Evolutionary conservation across 768 basidiomycete species (phyloP), one percentile per base, ranked within the genome.

Genomic region (Phanerochaete sordida): DNA sequence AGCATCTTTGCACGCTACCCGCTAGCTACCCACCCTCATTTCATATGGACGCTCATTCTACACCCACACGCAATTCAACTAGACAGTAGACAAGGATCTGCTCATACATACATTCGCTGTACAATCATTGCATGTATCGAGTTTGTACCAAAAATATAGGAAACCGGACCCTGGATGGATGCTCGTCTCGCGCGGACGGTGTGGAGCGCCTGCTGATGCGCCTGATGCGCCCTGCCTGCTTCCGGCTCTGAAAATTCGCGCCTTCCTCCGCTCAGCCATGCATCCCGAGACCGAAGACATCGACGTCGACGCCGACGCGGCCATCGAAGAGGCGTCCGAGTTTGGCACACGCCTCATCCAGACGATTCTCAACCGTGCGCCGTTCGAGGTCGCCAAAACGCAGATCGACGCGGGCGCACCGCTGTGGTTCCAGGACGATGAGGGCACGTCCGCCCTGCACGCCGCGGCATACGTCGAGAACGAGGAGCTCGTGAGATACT

Each of bases 341-440:
- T 77, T 86, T 1, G 90, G 90, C 13, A 81, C 83, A 54, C 75
- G 75, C 1, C 78, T 92, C 60, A 82, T 91, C 61, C 61, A 77
- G 35, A 76, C 80, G 23, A 85, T 92, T 61, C 74, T 91, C 15
- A 76, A 77, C 46, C 69, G 76, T 56, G 70, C 81, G 26, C 74
- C 83, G 11, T 47, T 72, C 48, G 75, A 78, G 19, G 72, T 70
- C 16, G 75, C 90, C 56, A 76, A 78, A 62, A 69, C 69, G 15
- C 70, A 86, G 33, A 77, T 91, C 62, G 79, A 84, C 11, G 78
- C 77, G 5, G 91, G 87, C 19, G 89, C 93, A 7, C 92, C 92
- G 1, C 73, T 91, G 51, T 98, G 96, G 95, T 94, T 88, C 69
- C 93, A 97, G 73, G 90, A 89, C 69, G 83, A 84, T 50, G 77